Conservation (phyloP, 2,329 filamentous ascomycete species). For the Alternaria viburni region DNA sequence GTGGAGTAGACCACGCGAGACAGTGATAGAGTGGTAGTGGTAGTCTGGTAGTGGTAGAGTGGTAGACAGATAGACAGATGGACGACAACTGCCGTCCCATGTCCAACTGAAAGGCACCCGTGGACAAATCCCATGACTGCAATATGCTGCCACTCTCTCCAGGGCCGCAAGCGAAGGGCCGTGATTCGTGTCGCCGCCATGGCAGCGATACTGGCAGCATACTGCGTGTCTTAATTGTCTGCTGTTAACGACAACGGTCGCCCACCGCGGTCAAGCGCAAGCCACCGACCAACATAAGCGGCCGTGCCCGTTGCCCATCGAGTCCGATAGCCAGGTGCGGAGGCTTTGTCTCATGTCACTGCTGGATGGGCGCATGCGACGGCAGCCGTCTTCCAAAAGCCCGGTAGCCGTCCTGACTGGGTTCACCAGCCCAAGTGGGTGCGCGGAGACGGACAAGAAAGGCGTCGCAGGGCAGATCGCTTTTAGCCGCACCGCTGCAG, state of each 20-base stretch:
- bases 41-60: not conserved
- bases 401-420: slow-evolving; percentile 30
- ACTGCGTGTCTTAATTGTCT: slow-evolving; percentile 11
- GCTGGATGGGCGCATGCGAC: slow-evolving; percentile 32
- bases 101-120: too few species aligned
- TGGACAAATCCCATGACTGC: not conserved
- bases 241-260: slow-evolving; percentile 4
- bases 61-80: not conserved
- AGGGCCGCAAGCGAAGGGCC: not conserved
- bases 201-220: not conserved
- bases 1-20: not conserved
- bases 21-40: not conserved
- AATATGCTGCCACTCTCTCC: not conserved
- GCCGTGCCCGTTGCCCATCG: slow-evolving; percentile 22
- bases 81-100: not conserved
- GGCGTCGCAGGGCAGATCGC: slow-evolving; percentile 24
- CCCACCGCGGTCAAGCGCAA: slow-evolving; percentile 20
- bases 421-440: not conserved
- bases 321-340: slow-evolving; percentile 33
- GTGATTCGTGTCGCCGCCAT: not conserved
- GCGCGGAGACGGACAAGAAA: slow-evolving; percentile 21
- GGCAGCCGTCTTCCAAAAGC: slow-evolving; percentile 32
- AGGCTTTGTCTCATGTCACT: slow-evolving; percentile 30
- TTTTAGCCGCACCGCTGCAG: slow-evolving; percentile 14
- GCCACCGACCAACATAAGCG: slow-evolving; percentile 25